A percentile compares a stretch with the other conserved stretches of the same genome.
phyloP scores from a whole-genome alignment of 768 basidiomycete species.

The Suillus occidentalis region DNA sequence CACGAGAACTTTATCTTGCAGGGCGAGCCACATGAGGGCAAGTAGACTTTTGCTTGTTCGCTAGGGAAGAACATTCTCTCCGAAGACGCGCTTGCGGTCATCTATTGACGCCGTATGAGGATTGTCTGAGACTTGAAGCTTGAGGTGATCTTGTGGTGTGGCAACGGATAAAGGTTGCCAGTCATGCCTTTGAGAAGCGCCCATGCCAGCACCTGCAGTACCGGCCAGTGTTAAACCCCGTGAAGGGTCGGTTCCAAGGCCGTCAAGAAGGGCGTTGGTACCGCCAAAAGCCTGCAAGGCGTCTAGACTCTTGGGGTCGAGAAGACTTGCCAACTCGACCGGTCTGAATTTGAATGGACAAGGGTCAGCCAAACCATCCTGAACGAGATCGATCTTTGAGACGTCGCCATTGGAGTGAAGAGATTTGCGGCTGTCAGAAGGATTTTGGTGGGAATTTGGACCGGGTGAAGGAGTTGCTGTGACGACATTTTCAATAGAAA shows the following conservation, averaged over 20 bases:
- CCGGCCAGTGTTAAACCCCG: slow-evolving; percentile 39
- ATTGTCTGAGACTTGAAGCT: too few species aligned
- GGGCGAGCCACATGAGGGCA: slow-evolving; percentile 1
- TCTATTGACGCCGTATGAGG: too few species aligned
- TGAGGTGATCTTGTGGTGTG: too few species aligned
- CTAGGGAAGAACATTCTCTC: too few species aligned
- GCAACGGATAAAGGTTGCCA: slow-evolving; percentile 8
- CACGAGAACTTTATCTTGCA: slow-evolving; percentile 90
- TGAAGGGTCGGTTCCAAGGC: slow-evolving; percentile 68
- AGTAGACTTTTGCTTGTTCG: too few species aligned
- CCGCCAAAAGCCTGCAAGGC: slow-evolving; percentile 73
- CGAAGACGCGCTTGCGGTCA: too few species aligned
- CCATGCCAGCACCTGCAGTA: slow-evolving; percentile 29
- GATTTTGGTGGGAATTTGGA: background rate
- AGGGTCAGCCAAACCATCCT: too few species aligned
- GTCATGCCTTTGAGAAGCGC: slow-evolving; percentile 35
- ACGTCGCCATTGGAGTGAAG: slow-evolving; percentile 22
- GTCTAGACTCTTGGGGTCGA: slow-evolving; percentile 85
- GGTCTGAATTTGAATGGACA: slow-evolving; percentile 77
- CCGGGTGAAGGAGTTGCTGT: slow-evolving; percentile 9
- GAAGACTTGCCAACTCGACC: slow-evolving; percentile 72
- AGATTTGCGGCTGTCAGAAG: slow-evolving; percentile 20
- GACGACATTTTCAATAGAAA: slow-evolving; percentile 9
- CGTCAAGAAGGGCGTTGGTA: slow-evolving; percentile 56
- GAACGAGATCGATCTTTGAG: slow-evolving; percentile 25